A percentile compares a stretch with the other conserved stretches of the same genome.
These are phyloP conservation scores for Cyclostephanos invisitatus DNA, from an alignment of 108 stramenopile species.

Conservation along the genomic window DNA sequence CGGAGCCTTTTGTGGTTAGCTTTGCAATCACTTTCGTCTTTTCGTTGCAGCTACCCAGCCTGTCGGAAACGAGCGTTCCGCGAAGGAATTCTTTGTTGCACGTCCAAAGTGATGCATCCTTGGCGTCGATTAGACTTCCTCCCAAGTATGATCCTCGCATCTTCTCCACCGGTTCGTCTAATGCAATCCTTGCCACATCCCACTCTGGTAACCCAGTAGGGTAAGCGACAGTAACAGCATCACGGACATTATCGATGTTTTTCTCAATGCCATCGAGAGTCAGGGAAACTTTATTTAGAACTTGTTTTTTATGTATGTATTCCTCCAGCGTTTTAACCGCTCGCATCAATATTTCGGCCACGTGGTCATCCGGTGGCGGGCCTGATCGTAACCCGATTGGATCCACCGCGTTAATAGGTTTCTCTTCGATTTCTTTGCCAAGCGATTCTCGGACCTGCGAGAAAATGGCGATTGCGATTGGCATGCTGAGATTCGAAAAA, in stretches of 20 bases:
- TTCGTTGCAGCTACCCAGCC: slow-evolving; percentile 81
- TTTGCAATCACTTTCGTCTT: slow-evolving; percentile 87
- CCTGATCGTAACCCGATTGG: slow-evolving; percentile 68
- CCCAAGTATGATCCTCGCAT: slow-evolving; percentile 35
- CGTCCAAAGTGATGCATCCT: slow-evolving; percentile 76
- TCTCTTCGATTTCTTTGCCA: slow-evolving; percentile 46
- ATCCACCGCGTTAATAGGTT: slow-evolving; percentile 54
- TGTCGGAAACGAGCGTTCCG: slow-evolving; percentile 57
- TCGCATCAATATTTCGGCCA: slow-evolving; percentile 54
- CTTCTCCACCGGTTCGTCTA: slow-evolving; percentile 49
- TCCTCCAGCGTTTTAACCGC: slow-evolving; percentile 57
- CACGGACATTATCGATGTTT: slow-evolving; percentile 72
- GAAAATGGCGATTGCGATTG: not conserved
- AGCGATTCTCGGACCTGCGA: slow-evolving; percentile 21
- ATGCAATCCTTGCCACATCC: slow-evolving; percentile 61
- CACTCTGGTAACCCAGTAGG: slow-evolving; percentile 85
- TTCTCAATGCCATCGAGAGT: slow-evolving; percentile 57
- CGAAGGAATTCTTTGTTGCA: slow-evolving; percentile 82
- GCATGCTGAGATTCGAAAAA: not conserved
- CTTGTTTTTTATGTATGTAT: slow-evolving; percentile 54
- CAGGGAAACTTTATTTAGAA: slow-evolving; percentile 41
- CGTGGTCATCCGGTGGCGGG: slow-evolving; percentile 61
- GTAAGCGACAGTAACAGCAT: slow-evolving; percentile 80
- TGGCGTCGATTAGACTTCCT: slow-evolving; percentile 53
- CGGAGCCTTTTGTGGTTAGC: slow-evolving; percentile 67